Evolutionary conservation across 176 grass and related monocot genomes (phyloP).

Genomic region (Neostapfia colusana): DNA sequence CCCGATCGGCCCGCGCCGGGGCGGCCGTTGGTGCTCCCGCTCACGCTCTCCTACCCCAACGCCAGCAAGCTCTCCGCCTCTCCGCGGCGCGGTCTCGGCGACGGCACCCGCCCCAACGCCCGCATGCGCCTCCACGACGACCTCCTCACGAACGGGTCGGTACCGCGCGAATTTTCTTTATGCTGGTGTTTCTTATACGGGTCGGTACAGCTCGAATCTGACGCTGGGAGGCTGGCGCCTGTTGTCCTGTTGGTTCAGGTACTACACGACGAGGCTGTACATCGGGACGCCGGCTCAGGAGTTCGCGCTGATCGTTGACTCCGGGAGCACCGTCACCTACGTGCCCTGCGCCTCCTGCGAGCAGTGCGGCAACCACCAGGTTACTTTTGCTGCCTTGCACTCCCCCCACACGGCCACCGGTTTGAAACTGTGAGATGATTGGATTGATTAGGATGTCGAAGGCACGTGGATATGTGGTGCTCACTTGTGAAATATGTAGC

Average conservation of each 20-base stretch:
- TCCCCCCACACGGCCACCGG: background rate
- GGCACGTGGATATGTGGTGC: background rate
- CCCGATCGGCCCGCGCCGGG: slow-evolving; percentile 37
- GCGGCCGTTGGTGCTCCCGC: slow-evolving; percentile 67
- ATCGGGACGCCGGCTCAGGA: slow-evolving; percentile 90
- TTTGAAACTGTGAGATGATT: slow-evolving; percentile 17
- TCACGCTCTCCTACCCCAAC: slow-evolving; percentile 67
- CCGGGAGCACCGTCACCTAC: slow-evolving; percentile 97
- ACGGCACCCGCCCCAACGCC: slow-evolving; percentile 56
- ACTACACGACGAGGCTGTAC: slow-evolving; percentile 90
- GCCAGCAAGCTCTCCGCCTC: slow-evolving; percentile 40
- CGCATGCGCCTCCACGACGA: slow-evolving; percentile 96
- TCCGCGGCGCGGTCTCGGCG: slow-evolving; percentile 37
- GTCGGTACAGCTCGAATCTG: slow-evolving; percentile 30
- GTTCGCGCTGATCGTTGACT: slow-evolving; percentile 96
- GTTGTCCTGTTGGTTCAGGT: slow-evolving; percentile 45
- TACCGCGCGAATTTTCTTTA: slow-evolving; percentile 1
- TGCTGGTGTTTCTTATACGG: background rate
- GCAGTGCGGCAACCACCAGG: slow-evolving; percentile 98
- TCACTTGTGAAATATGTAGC: slow-evolving; percentile 11
- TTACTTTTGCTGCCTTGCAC: slow-evolving; percentile 15
- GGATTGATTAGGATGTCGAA: slow-evolving; percentile 16
- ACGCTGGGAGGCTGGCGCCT: background rate
- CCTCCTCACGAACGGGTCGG: slow-evolving; percentile 92
- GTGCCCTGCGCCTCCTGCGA: slow-evolving; percentile 92